Conservation (phyloP, 352 stramenopile species). For the Globisporangium irregulare region DNA sequence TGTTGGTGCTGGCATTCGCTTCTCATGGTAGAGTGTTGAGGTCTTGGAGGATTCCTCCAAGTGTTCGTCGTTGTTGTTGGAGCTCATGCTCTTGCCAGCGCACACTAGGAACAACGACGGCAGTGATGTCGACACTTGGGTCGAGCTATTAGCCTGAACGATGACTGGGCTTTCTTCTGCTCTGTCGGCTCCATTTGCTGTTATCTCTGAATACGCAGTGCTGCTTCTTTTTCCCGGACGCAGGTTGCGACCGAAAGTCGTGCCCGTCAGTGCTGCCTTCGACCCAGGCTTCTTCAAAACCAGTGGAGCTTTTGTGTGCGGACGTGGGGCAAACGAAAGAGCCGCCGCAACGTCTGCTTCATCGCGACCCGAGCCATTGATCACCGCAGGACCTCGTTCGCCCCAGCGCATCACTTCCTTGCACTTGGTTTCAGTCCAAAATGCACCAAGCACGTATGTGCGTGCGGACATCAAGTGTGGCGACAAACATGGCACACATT, state of each 20-base stretch:
- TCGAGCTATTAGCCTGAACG: too few relatives aligned
- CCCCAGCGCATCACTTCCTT: not conserved
- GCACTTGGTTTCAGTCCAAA: not conserved
- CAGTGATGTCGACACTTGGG: not conserved
- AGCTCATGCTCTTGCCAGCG: conserved; percentile 8
- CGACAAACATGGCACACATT: not conserved
- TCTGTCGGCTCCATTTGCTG: too few relatives aligned
- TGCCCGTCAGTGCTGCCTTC: conserved; percentile 6
- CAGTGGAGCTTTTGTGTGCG: not conserved
- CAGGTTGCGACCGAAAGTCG: conserved; percentile 6
- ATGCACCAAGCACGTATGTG: not conserved
- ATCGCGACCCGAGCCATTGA: not conserved
- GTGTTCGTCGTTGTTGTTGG: conserved; percentile 17
- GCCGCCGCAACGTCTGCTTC: not conserved
- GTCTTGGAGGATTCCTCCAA: not conserved
- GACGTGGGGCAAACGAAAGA: not conserved
- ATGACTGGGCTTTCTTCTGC: not conserved
- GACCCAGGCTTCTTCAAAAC: not conserved
- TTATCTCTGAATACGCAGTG: not conserved
- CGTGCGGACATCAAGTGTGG: not conserved
- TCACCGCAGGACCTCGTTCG: not conserved
- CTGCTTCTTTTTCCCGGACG: conserved; percentile 2
- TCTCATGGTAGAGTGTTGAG: not conserved
- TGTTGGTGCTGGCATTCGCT: not conserved
- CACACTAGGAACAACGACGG: conserved; percentile 14